Percentiles rank a stretch among this genome's conserved stretches.
These are phyloP conservation scores for Medicago ruthenica DNA, from an alignment of 306 rosid genomes.

Conservation along the genomic window DNA sequence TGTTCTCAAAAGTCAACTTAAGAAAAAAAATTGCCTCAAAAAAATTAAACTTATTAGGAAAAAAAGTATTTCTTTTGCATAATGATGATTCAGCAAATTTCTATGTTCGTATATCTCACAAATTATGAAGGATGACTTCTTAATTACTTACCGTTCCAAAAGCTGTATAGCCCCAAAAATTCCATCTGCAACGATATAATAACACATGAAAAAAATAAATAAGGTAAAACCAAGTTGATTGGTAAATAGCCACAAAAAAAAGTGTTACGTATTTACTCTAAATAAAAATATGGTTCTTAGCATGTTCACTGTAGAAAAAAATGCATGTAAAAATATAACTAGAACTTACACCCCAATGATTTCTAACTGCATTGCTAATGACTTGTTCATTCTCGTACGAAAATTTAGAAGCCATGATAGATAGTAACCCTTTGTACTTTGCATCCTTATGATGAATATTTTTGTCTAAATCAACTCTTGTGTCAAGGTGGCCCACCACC, in stretches of 20 bases:
- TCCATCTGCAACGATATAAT: constrained; percentile 50
- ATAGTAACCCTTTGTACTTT: constrained; percentile 40
- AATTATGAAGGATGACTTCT: neutral
- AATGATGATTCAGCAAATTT: neutral
- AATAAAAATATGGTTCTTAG: neutral
- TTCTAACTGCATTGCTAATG: constrained; percentile 6
- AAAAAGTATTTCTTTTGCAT: neutral
- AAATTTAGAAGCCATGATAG: constrained; percentile 60
- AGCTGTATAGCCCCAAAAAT: constrained; percentile 42
- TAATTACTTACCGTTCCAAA: constrained; percentile 52
- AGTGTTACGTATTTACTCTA: too few species aligned
- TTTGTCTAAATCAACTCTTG: constrained; percentile 48
- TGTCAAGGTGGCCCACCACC: constrained; percentile 34
- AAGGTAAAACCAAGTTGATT: neutral
- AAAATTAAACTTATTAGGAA: too few species aligned
- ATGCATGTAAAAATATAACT: neutral
- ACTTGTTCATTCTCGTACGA: constrained; percentile 49
- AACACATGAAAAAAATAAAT: neutral
- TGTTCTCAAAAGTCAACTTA: constrained; percentile 1
- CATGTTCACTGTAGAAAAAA: too few species aligned
- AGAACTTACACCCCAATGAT: constrained; percentile 57
- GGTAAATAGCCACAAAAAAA: neutral
- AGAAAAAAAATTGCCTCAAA: neutral
- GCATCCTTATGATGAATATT: constrained; percentile 33
- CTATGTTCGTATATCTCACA: neutral